phyloP scores from a whole-genome alignment of 805 yeast species.

The Jamesozyma jinghongensis region DNA sequence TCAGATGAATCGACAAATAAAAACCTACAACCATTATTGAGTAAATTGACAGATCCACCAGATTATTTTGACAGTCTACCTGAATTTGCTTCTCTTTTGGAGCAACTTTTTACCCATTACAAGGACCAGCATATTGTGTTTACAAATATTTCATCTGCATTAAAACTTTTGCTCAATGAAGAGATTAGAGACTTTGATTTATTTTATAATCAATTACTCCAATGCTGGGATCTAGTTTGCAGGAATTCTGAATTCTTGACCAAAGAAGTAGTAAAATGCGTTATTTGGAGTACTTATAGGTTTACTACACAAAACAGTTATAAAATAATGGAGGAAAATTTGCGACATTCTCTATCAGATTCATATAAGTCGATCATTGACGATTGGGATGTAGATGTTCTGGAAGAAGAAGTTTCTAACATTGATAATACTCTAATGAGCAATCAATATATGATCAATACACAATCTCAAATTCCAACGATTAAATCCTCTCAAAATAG shows the following conservation, averaged over 20 bases:
- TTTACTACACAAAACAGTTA: constrained; percentile 8
- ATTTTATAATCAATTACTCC: constrained; percentile 20
- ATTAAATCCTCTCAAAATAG: constrained; percentile 23
- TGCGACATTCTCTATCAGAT: constrained; percentile 8
- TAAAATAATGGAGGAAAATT: constrained; percentile 2
- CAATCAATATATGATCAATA: constrained; percentile 10
- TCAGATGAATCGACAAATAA: constrained; percentile 3
- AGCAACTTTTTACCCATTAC: constrained; percentile 22
- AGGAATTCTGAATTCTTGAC: constrained; percentile 13
- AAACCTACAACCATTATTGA: constrained; percentile 5
- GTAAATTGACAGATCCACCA: constrained; percentile 10
- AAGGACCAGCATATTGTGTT: constrained; percentile 15
- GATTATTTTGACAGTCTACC: constrained; percentile 11
- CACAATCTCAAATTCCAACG: constrained; percentile 25
- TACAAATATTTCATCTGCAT: constrained; percentile 9
- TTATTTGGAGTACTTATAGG: constrained; percentile 12
- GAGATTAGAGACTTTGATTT: constrained; percentile 12
- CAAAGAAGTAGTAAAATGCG: constrained; percentile 13
- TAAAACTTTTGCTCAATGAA: constrained; percentile 12
- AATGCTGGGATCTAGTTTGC: constrained; percentile 23
- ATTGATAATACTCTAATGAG: constrained; percentile 1
- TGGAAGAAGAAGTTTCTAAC: constrained; percentile 7
- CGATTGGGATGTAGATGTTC: constrained; percentile 18
- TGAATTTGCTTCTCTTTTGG: constrained; percentile 22
- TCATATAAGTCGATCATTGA: constrained; percentile 15